Percentiles rank a stretch among this genome's conserved stretches.
Evolutionary conservation across 116 monocot species (phyloP).

Genomic region (Phalaenopsis hybrid): DNA sequence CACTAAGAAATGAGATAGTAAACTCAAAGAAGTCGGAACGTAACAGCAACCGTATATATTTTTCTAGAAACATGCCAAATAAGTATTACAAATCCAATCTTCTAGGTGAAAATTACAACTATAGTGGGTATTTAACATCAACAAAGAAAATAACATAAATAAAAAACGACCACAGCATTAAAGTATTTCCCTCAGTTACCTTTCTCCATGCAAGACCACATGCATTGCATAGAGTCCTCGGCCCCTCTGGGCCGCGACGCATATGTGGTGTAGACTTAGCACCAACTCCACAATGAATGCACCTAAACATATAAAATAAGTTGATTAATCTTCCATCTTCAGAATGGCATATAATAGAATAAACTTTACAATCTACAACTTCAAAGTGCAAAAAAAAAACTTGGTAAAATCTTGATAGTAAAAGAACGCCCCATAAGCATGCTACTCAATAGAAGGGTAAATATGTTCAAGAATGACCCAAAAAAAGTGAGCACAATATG

Average conservation of each 20-base stretch:
- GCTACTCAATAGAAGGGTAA: background rate
- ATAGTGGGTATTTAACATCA: background rate
- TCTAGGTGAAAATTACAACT: background rate
- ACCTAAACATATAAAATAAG: slow-evolving; percentile 11
- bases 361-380: no score
- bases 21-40: no score
- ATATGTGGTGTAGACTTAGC: slow-evolving; percentile 33
- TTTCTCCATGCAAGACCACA: slow-evolving; percentile 46
- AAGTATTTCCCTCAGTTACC: slow-evolving; percentile 7
- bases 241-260: slow-evolving; percentile 38
- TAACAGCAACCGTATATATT: no score
- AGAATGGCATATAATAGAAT: background rate
- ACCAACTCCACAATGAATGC: slow-evolving; percentile 29
- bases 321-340: background rate
- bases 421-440: background rate
- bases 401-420: background rate
- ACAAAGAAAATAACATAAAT: background rate
- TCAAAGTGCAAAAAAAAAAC: background rate
- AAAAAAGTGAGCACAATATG: background rate
- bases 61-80: background rate
- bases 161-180: background rate
- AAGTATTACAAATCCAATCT: background rate
- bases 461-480: background rate
- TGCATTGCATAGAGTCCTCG: slow-evolving; percentile 35
- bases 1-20: no score